Conservation (phyloP, 257 asterid species). For the Ilex asprella region DNA sequence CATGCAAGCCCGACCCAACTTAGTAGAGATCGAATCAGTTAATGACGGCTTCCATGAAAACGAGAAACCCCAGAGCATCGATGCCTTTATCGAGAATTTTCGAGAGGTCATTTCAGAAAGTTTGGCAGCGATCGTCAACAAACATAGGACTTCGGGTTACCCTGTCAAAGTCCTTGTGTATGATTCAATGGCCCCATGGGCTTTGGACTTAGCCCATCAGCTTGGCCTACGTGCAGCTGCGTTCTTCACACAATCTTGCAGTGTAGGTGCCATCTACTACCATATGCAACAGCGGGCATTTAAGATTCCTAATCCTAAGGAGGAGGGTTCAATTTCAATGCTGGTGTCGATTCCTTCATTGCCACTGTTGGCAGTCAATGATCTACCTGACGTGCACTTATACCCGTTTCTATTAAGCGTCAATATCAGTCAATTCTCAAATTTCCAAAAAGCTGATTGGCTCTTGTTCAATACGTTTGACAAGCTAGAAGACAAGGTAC, state of each 20-base stretch:
- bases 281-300: not conserved
- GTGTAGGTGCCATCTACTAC: not conserved
- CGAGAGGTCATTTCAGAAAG: not conserved
- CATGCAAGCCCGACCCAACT: not conserved
- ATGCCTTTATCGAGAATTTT: not conserved
- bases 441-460: not conserved
- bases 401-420: not conserved
- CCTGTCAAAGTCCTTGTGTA: not conserved
- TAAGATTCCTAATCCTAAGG: not conserved
- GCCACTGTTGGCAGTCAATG: not conserved
- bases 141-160: not conserved
- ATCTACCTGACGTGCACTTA: not conserved
- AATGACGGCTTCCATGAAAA: not conserved
- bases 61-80: not conserved
- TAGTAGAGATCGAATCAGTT: not conserved
- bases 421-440: not conserved
- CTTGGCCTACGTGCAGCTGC: not conserved
- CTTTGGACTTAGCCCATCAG: not conserved
- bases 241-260: not conserved
- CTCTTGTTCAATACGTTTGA: not conserved
- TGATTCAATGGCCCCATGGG: not conserved
- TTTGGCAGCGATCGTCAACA: not conserved
- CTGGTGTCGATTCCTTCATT: not conserved
- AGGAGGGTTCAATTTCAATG: not conserved
- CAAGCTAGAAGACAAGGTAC: not conserved